A percentile compares a stretch with the other conserved stretches of the same genome.
phyloP scores from a whole-genome alignment of 2,329 filamentous ascomycete genomes.

The Ilyonectria mors-panacis region DNA sequence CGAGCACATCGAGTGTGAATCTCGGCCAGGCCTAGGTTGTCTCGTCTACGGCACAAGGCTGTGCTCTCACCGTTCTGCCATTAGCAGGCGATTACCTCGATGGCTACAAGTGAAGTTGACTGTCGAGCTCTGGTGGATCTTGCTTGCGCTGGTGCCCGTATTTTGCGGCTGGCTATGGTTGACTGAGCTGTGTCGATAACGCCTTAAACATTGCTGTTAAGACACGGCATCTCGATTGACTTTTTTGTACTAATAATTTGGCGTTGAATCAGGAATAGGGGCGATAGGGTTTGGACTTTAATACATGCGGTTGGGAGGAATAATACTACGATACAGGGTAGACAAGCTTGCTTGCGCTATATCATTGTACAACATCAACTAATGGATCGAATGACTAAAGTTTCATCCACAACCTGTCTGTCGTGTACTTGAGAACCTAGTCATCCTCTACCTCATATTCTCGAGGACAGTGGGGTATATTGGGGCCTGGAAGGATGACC shows the following conservation, averaged over 20 bases:
- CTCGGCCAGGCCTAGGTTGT: conserved; percentile 69
- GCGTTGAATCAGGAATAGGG: neutral
- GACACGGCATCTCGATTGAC: neutral
- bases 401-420: neutral
- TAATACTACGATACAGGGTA: neutral
- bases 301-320: conserved; percentile 6
- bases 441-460: too few relatives aligned
- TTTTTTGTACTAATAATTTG: neutral
- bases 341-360: neutral
- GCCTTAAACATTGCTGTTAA: neutral
- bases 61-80: conserved; percentile 62
- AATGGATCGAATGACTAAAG: neutral
- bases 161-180: conserved; percentile 57
- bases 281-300: neutral
- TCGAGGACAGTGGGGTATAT: too few relatives aligned
- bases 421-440: too few relatives aligned
- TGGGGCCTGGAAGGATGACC: too few relatives aligned
- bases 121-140: conserved; percentile 65
- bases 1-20: conserved; percentile 74
- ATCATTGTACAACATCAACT: neutral
- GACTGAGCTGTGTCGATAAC: conserved; percentile 39
- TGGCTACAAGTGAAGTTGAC: conserved; percentile 63
- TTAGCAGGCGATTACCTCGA: conserved; percentile 61
- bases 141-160: conserved; percentile 60
- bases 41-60: conserved; percentile 65